Percentiles rank a stretch among this genome's conserved stretches.
Evolutionary conservation across 1,139 yeast genomes (phyloP).

Genomic region (Saccharomycopsis hybrid): DNA sequence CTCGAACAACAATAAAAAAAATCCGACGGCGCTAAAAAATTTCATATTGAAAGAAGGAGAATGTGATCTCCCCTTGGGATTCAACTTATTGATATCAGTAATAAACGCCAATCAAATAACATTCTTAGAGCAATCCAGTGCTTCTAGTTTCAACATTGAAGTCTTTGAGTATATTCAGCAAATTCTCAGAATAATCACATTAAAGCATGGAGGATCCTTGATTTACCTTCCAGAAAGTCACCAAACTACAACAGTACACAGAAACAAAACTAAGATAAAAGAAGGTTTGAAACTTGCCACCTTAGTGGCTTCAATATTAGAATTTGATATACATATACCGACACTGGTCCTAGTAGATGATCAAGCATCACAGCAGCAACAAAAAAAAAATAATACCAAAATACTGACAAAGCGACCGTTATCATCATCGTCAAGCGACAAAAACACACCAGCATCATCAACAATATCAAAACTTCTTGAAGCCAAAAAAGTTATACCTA

Average conservation of each 20-base stretch:
- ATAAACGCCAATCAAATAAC: background rate
- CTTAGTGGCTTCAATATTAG: slow-evolving; percentile 2
- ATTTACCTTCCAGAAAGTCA: slow-evolving; percentile 1
- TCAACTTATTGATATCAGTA: slow-evolving; percentile 2
- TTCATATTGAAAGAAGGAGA: slow-evolving; percentile 1
- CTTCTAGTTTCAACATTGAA: background rate
- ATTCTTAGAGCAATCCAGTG: background rate
- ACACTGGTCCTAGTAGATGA: background rate
- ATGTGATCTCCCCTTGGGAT: slow-evolving; percentile 8
- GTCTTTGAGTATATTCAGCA: slow-evolving; percentile 13
- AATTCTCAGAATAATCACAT: slow-evolving; percentile 3
- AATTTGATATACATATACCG: background rate
- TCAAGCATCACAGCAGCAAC: background rate
- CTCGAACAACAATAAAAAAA: background rate
- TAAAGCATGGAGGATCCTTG: slow-evolving; percentile 15
- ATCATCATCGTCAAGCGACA: too few relatives aligned
- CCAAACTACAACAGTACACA: too few relatives aligned
- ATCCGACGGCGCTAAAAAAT: too few relatives aligned
- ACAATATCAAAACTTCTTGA: too few relatives aligned
- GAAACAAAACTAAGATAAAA: too few relatives aligned
- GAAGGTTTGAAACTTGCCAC: background rate
- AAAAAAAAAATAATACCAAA: too few relatives aligned
- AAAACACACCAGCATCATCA: background rate
- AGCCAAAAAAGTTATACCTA: background rate
- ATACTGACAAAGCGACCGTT: too few relatives aligned